These are phyloP conservation scores for Scenedesmus sp. DNA, from an alignment of 163 green algal species.

Conservation along the genomic window DNA sequence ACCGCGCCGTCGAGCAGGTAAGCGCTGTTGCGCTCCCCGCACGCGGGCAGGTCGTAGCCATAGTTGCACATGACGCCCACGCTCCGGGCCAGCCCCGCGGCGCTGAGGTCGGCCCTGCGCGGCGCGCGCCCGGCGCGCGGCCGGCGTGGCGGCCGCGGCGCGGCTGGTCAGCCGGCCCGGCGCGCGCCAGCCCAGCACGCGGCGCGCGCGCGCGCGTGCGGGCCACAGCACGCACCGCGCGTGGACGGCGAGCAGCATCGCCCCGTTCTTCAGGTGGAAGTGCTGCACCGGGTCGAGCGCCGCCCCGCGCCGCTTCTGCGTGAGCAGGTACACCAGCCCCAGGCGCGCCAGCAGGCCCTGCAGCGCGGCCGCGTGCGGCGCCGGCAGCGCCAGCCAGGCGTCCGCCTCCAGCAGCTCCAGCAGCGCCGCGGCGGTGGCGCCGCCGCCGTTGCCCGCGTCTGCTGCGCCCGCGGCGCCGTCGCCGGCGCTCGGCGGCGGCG, in stretches of 20 bases:
- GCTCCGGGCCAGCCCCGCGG: slow-evolving; percentile 52
- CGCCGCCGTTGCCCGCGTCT: not conserved
- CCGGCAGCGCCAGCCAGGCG: slow-evolving; percentile 2
- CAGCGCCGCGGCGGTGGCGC: slow-evolving; percentile 1
- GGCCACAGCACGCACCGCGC: slow-evolving; percentile 30
- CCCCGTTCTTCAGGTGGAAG: slow-evolving; percentile 66
- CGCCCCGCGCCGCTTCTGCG: slow-evolving; percentile 41
- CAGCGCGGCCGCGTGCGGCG: slow-evolving; percentile 23
- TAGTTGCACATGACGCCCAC: slow-evolving; percentile 83
- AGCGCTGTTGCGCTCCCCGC: slow-evolving; percentile 60
- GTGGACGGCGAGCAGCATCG: slow-evolving; percentile 57
- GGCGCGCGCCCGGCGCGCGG: not conserved
- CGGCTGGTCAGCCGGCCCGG: not conserved
- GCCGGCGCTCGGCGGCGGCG: too few relatives aligned
- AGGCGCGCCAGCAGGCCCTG: slow-evolving; percentile 60
- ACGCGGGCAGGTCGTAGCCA: slow-evolving; percentile 56
- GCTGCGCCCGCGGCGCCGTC: not conserved
- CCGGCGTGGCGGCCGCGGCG: not conserved
- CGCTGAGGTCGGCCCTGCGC: slow-evolving; percentile 56
- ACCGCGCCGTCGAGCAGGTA: slow-evolving; percentile 68
- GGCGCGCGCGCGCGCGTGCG: not conserved
- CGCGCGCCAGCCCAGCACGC: not conserved
- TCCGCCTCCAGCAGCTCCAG: slow-evolving; percentile 19
- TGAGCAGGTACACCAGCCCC: slow-evolving; percentile 59
- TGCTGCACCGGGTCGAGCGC: slow-evolving; percentile 72